Percentiles rank a stretch among this genome's conserved stretches.
Conservation (phyloP, 2,329 filamentous ascomycete genomes). For the Sporothrix sp. region DNA sequence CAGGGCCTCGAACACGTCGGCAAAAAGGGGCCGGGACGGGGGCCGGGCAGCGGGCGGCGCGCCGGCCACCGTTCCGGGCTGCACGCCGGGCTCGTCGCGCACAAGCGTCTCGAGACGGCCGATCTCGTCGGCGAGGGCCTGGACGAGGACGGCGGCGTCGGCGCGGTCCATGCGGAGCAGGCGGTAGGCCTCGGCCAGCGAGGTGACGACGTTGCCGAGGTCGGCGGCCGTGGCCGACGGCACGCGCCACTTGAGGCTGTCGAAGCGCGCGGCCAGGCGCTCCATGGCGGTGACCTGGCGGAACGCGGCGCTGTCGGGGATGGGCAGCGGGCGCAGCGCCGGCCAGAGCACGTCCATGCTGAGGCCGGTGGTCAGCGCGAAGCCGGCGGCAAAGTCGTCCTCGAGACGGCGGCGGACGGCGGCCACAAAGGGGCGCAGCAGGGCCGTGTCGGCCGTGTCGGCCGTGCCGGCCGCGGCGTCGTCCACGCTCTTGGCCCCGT, state of each 20-base stretch:
- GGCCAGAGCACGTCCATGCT: conserved; percentile 77
- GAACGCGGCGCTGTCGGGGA: conserved; percentile 37
- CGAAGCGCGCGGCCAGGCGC: conserved; percentile 48
- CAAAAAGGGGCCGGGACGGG: conserved; percentile 42
- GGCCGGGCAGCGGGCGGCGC: too few relatives aligned
- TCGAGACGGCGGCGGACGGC: conserved; percentile 35
- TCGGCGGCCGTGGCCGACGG: conserved; percentile 38
- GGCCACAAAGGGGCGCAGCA: conserved; percentile 29
- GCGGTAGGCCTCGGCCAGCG: conserved; percentile 46
- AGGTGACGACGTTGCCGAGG: conserved; percentile 42
- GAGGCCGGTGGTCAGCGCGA: conserved; percentile 63
- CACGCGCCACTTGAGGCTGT: conserved; percentile 50
- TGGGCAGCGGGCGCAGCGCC: conserved; percentile 53
- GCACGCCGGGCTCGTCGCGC: conserved; percentile 39
- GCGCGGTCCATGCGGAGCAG: conserved; percentile 33
- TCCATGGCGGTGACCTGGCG: conserved; percentile 42
- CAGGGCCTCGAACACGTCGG: conserved; percentile 46
- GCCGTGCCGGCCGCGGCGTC: neutral
- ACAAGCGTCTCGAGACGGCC: conserved; percentile 39
- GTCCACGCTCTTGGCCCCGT: neutral
- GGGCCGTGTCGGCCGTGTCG: too few relatives aligned
- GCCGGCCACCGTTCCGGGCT: neutral
- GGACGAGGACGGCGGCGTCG: conserved; percentile 37
- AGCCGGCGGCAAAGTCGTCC: conserved; percentile 55
- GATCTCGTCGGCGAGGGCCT: conserved; percentile 42